Percentiles rank a stretch among this genome's conserved stretches.
These are phyloP conservation scores for Panicum hallii DNA, from an alignment of 202 grass and related monocot species.

Conservation along the genomic window DNA sequence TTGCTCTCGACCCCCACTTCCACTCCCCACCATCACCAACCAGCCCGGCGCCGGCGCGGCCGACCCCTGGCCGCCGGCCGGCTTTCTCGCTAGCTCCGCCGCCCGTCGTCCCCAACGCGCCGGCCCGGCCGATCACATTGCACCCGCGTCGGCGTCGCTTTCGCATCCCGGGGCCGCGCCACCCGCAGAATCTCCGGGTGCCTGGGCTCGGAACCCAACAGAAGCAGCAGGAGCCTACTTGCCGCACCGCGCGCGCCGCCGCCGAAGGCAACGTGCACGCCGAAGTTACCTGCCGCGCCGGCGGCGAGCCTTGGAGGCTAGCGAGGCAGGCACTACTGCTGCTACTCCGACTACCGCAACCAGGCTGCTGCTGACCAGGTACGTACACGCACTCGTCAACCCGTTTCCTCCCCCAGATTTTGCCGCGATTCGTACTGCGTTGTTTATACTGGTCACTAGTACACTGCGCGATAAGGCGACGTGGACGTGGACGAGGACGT, in stretches of 20 bases:
- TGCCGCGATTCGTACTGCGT: neutral
- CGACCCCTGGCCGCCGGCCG: neutral
- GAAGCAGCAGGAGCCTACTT: neutral
- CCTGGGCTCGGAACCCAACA: neutral
- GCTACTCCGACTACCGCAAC: neutral
- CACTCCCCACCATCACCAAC: neutral
- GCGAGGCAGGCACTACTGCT: constrained; percentile 32
- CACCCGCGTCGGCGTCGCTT: neutral
- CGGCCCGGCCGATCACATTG: neutral
- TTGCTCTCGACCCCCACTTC: neutral
- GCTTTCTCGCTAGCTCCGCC: neutral
- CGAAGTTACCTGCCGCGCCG: neutral
- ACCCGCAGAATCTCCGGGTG: neutral
- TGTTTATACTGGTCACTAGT: neutral
- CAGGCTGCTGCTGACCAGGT: constrained; percentile 24
- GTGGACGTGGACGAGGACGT: constrained; percentile 36
- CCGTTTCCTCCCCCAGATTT: neutral
- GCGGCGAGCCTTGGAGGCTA: constrained; percentile 42
- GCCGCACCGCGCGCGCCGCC: neutral
- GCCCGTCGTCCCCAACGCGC: too few species aligned
- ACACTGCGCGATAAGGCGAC: neutral
- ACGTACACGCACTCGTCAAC: constrained; percentile 1
- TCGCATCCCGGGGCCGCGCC: neutral
- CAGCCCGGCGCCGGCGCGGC: neutral
- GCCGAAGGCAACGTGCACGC: neutral